Base-by-base conservation (phyloP, 2,329 filamentous ascomycete species). In the Ceratocystis eucalypticola region DNA sequence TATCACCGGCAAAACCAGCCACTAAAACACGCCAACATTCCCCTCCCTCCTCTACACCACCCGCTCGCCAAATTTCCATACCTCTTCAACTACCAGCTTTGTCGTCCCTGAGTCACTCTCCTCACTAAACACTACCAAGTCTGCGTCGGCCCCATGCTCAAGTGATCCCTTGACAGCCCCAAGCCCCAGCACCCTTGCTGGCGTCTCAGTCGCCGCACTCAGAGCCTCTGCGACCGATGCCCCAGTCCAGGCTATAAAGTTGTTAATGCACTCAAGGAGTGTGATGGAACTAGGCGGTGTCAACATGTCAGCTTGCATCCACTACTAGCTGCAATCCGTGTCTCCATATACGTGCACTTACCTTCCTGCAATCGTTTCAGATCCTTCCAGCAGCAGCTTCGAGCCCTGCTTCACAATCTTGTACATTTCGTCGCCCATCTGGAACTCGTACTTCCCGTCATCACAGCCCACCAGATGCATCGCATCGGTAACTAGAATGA, bases 401-500 rank as follows among this genome's bases (percentile, higher is more conserved):
- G 84, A 78, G 0, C 91, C 91, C 63, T 82, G 83, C 77, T 93
- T 93, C 68, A 88, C 75, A 69, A 88, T 84, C 45, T 77, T 79
- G 69, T 80, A 80, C 59, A 79, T 79, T 30, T 77, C 76, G 66
- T 82, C 80, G 5, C 84, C 84, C 71, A 96, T 96, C 4, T 86
- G 92, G 90, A 91, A 96, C 69, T 87, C 83, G 73, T 96, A 96
- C 1, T 84, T 81, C 2, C 92, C 92, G 71, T 96, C 91, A 0
- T 88, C 88, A 65, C 95, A 79, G 0, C 92, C 92, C 22, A 89
- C 87, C 17, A 96, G 81, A 70, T 89, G 86, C 90, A 96, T 96
- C 4, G 91, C 91, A 75, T 96, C 92, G 0, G 92, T 96, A 57
- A 96, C 91, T 5, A 96, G 83, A 68, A 96, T 88, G 72, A 94